Evolutionary conservation across 345 rosid species (phyloP).

Genomic region (Eucalyptus lansdowneana): DNA sequence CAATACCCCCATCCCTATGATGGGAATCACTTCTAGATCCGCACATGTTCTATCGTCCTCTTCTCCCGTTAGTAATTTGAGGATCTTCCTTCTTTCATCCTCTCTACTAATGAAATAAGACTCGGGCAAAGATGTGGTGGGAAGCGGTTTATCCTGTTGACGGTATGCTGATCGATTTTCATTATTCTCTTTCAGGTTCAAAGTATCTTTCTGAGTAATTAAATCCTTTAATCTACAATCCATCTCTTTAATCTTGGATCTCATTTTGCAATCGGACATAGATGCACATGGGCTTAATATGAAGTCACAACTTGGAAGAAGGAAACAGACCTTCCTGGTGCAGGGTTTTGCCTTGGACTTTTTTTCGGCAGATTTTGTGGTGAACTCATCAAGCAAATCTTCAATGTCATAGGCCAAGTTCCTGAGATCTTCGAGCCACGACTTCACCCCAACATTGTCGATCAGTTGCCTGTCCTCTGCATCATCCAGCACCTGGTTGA

Average conservation of each 20-base stretch:
- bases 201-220: not conserved
- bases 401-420: not conserved
- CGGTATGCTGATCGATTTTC: fast-evolving
- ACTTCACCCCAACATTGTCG: fast-evolving
- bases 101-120: fast-evolving
- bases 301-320: not conserved
- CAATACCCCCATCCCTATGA: not conserved
- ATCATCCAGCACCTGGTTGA: not conserved
- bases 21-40: fast-evolving
- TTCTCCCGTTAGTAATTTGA: fast-evolving
- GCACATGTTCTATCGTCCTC: not conserved
- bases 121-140: not conserved
- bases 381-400: not conserved
- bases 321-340: not conserved
- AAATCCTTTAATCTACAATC: fast-evolving
- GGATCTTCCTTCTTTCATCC: not conserved
- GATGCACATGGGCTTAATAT: fast-evolving
- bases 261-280: fast-evolving
- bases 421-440: not conserved
- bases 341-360: not conserved
- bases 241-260: fast-evolving
- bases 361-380: not conserved
- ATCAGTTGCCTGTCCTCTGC: not conserved
- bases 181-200: fast-evolving
- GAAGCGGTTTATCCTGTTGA: fast-evolving